These are phyloP conservation scores for Phyllosticta paracitricarpa DNA, from an alignment of 2,329 filamentous ascomycete species.

Conservation along the genomic window DNA sequence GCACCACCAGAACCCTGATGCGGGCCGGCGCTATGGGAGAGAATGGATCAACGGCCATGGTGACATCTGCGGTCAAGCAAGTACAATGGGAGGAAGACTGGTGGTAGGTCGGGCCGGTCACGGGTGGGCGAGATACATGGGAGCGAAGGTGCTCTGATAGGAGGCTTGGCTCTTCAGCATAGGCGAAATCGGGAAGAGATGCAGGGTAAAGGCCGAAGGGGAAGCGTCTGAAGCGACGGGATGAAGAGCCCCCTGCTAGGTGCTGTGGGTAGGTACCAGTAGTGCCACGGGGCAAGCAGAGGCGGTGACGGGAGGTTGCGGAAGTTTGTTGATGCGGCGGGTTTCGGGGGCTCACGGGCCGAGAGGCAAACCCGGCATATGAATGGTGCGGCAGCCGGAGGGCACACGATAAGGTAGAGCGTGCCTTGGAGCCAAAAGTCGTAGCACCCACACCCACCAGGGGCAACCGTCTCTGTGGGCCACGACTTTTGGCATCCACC, in stretches of 20 bases:
- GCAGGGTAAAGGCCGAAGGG: not conserved
- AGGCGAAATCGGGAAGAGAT: not conserved
- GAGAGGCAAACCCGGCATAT: not conserved
- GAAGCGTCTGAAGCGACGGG: not conserved
- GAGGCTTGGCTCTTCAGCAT: not conserved
- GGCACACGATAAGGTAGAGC: not conserved
- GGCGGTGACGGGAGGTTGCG: not conserved
- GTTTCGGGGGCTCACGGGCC: not conserved
- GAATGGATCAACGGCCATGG: constrained; percentile 80
- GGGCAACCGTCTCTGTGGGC: too few species aligned
- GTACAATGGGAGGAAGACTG: not conserved
- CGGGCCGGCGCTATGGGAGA: constrained; percentile 85
- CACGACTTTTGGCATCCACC: too few species aligned
- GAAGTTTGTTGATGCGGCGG: not conserved
- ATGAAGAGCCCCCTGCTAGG: not conserved
- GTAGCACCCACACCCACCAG: too few species aligned
- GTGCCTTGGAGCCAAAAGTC: not conserved
- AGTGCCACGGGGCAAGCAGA: not conserved
- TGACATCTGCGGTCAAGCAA: constrained; percentile 35
- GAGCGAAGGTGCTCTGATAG: not conserved
- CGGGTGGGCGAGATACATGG: not conserved
- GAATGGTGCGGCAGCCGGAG: not conserved
- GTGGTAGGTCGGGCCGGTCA: not conserved
- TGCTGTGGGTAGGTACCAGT: not conserved
- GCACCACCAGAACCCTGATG: constrained; percentile 78